Conservation (phyloP, 352 stramenopile species). For the Halophytophthora batemanensis region DNA sequence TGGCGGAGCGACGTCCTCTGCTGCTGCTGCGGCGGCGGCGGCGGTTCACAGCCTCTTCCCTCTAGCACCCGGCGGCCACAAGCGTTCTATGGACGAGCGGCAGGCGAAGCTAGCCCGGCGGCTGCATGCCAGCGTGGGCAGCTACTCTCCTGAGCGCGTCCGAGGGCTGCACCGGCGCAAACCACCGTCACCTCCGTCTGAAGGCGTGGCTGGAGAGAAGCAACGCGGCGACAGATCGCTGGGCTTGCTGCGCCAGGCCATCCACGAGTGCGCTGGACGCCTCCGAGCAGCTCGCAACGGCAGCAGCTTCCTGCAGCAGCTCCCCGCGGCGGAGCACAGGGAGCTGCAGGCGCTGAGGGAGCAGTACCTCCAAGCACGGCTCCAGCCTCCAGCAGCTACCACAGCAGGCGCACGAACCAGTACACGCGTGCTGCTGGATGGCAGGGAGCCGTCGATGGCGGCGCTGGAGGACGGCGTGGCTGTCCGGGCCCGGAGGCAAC, state of each 20-base stretch:
- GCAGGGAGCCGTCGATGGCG: neutral
- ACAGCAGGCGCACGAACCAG: neutral
- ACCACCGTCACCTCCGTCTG: neutral
- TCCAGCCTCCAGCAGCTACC: neutral
- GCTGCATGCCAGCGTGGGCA: constrained; percentile 41
- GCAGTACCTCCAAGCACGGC: constrained; percentile 26
- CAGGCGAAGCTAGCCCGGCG: constrained; percentile 48
- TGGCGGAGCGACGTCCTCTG: constrained; percentile 1
- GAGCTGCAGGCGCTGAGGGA: constrained; percentile 35
- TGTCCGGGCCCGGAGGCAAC: neutral
- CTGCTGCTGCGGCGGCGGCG: constrained; percentile 11
- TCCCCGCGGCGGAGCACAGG: constrained; percentile 25
- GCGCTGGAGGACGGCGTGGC: neutral
- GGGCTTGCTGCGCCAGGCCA: constrained; percentile 43
- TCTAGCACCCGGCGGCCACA: constrained; percentile 18
- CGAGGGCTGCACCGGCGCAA: constrained; percentile 21
- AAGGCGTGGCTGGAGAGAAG: neutral
- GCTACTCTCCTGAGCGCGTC: constrained; percentile 50
- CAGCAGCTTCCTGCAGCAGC: constrained; percentile 34
- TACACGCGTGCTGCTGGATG: constrained; percentile 1
- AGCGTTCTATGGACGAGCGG: constrained; percentile 41
- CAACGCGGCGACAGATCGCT: constrained; percentile 37
- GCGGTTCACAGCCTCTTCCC: constrained; percentile 18
- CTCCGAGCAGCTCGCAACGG: constrained; percentile 51
- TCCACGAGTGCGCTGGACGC: constrained; percentile 46